Base-by-base conservation (phyloP, 1,284 basidiomycete species). In the Sutorius eximius region DNA sequence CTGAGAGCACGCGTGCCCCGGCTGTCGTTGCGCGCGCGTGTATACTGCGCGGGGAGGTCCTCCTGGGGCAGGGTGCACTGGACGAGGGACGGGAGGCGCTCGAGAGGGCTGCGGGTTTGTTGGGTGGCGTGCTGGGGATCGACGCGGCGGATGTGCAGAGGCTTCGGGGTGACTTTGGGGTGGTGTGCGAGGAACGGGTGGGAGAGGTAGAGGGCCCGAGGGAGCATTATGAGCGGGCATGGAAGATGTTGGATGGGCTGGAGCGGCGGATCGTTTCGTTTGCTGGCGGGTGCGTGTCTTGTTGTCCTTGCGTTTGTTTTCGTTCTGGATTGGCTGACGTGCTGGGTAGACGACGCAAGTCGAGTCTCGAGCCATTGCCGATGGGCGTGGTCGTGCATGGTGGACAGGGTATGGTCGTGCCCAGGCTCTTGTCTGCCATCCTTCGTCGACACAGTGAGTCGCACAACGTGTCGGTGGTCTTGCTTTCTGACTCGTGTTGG, bases 401-500 rank as follows among this genome's bases (percentile, higher is more conserved):
- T n/a, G 60, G 66, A 10, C 69, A 71, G 22, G 89, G 91, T 45
- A 73, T 82, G 8, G 69, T 92, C n/a, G 79, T 86, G 10, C 89
- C 92, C 0, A 75, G 78, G 5, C 69, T 91, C 3, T 73, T 91
- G 10, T 85, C 86, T 1, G 73, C 80, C 10, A 77, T 95, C 16
- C 71, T 95, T 20, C 78, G 85, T 18, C 85, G 88, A 66, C 87
- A 89, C 62, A 86, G 91, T 94, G 57, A 66, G 86, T 73, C 4
- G 5, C 22, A 24, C 22, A 5, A 24, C 22, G n/a, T 24, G 40
- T 52, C 36, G 47, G 32, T 30, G 8, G 3, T 8, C 40, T 27
- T 47, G 4, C 1, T 18, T 44, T 36, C 20, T 51, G 32, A 22
- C 30, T 52, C 47, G 57, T 18, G 49, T 42, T 38, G 51, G 5